Evolutionary conservation across 2,329 filamentous ascomycete genomes (phyloP).

Genomic region (Colletotrichum karsti): DNA sequence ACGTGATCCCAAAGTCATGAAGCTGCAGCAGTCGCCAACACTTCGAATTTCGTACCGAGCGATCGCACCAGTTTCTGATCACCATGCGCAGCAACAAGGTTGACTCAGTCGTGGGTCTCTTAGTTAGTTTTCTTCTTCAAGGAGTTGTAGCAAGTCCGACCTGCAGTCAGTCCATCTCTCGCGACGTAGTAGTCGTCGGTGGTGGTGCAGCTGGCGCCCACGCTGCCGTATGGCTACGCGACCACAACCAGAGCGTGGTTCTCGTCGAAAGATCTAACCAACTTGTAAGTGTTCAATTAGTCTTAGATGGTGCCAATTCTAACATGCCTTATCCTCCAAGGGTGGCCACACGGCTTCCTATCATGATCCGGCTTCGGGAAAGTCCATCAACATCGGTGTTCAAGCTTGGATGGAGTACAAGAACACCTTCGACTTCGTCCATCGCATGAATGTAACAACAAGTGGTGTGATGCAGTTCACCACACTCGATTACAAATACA

Average conservation of each 20-base stretch:
- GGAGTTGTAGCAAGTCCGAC: neutral
- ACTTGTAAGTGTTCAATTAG: conserved; percentile 34
- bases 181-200: conserved; percentile 46
- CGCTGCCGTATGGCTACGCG: conserved; percentile 46
- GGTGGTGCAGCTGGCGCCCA: conserved; percentile 51
- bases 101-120: neutral
- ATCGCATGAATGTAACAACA: conserved; percentile 40
- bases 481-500: conserved; percentile 32
- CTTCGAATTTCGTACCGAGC: neutral
- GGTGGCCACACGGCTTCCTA: conserved; percentile 44
- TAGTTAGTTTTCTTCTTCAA: neutral
- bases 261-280: conserved; percentile 46
- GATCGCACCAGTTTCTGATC: neutral
- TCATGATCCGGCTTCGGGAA: conserved; percentile 35
- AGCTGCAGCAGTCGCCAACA: neutral
- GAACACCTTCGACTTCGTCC: conserved; percentile 40
- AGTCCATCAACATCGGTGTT: conserved; percentile 31
- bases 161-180: conserved; percentile 19
- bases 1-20: neutral
- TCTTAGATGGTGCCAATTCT: neutral
- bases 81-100: conserved; percentile 5
- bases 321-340: neutral
- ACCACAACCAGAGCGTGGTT: conserved; percentile 44
- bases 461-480: conserved; percentile 36
- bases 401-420: conserved; percentile 39